These are phyloP conservation scores for Crepidotus variabilis DNA, from an alignment of 768 basidiomycete genomes.

Conservation along the genomic window DNA sequence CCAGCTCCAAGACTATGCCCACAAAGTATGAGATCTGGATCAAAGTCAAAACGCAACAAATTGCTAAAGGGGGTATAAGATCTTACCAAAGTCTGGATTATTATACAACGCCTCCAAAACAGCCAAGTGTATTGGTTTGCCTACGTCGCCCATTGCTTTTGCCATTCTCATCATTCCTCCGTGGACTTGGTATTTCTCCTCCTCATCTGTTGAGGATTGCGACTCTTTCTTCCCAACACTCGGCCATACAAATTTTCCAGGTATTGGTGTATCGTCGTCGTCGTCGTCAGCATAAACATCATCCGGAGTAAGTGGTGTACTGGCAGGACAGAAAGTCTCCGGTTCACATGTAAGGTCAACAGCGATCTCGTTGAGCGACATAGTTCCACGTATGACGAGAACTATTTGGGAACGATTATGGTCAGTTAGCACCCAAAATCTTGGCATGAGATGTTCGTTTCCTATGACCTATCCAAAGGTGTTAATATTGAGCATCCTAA, in stretches of 20 bases:
- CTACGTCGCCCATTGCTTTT: constrained; percentile 69
- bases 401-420: constrained; percentile 72
- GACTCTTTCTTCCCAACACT: constrained; percentile 18
- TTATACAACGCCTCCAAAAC: constrained; percentile 64
- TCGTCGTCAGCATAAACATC: constrained; percentile 6
- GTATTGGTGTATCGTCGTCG: constrained; percentile 28
- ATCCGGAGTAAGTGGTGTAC: constrained; percentile 25
- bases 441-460: constrained; percentile 67
- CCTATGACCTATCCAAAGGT: constrained; percentile 43
- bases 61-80: too few species aligned
- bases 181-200: constrained; percentile 58
- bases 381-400: constrained; percentile 75
- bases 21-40: constrained; percentile 65
- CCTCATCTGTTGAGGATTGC: constrained; percentile 14
- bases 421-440: constrained; percentile 86
- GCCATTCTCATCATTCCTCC: constrained; percentile 82
- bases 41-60: not conserved
- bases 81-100: constrained; percentile 71
- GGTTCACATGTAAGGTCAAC: constrained; percentile 83
- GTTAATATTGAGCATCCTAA: too few species aligned
- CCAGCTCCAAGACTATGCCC: constrained; percentile 86
- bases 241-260: constrained; percentile 36
- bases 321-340: constrained; percentile 58
- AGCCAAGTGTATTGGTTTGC: constrained; percentile 74
- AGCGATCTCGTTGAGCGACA: constrained; percentile 85